Base-by-base conservation (phyloP, 805 yeast species). In the Cyberlindnera bimundalis region DNA sequence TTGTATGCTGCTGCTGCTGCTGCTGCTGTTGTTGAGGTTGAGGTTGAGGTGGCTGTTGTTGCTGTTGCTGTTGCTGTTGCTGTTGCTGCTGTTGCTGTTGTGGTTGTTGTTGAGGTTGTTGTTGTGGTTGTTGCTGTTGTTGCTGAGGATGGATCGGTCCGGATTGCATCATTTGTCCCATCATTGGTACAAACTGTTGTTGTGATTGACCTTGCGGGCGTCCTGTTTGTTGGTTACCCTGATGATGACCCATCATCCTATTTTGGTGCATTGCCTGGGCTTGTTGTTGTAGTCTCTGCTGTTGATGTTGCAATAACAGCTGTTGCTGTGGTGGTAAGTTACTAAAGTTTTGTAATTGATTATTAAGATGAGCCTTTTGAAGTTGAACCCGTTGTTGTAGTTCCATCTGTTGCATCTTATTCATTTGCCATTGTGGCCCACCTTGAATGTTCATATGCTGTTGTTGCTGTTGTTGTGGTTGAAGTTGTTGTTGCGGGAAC, bases 351-450 rank as follows among this genome's bases (percentile, higher is more conserved):
- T 45, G 52, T 25, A 37, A 39, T 21, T 53, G 60, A 20, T 40
- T 45, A 36, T 44, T 46, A 18, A 55, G 16, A 28, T 53, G 56
- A 2, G 47, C 43, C 32, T 54, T 52, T 17, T 54, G 59, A 13
- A 55, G 18, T 15, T 55, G 58, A 4, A 48, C 53, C 17, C 56
- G 21, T 20, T 53, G 58, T 35, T 51, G 58, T 9, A 50, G 21
- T 16, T 52, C 58, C 34, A 43, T 14, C 28, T 46, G 51, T 33
- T 53, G 59, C 43, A 52, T 42, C 34, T 51, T 49, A 21, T 44
- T 48, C 29, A 37, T 43, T 17, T 50, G 56, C 53, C 47, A 47
- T 17, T 33, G 36, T 24, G 36, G 36, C 11, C 28, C 29, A 5
- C 24, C 33, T 18, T 30, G 33, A 10, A 17, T 15, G 12, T 6